Base-by-base conservation (phyloP, 2,329 filamentous ascomycete genomes). In the Aureobasidium sp. region DNA sequence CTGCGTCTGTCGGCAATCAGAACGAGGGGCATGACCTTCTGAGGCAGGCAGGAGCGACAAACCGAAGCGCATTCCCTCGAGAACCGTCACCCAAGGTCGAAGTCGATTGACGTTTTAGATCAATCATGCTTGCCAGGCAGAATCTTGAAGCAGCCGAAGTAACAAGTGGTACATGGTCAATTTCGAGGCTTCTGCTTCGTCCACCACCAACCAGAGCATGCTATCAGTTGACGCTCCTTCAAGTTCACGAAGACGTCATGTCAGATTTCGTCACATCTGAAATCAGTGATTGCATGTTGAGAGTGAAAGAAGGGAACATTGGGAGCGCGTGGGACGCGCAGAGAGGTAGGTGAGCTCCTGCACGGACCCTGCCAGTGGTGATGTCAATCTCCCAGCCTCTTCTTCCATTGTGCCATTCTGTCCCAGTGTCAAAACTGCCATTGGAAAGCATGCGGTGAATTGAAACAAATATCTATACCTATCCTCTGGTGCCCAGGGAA, bases 361-460 rank as follows among this genome's bases (percentile, higher is more conserved):
- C 31, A 35, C 50, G 15, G 50, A 35, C 35, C 50, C 31, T 2
- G 6, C n/a, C 12, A 24, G 19, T 5, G 35, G 37, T 42, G 35
- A 42, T 54, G 50, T 54, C 50, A 54, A 42, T 29, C 50, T 53
- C 35, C 37, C 50, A 54, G 17, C 35, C 35, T 54, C 50, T 22
- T 54, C 24, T 17, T 9, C 31, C 11, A 12, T 27, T 52, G 7
- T 12, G 19, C 31, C 31, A 33, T 19, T 27, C 11, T 37, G 29
- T 48, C 24, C 24, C 17, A 27, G 12, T 27, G 24, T 29, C 22
- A 15, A 37, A n/a, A 27, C 24, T n/a, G 47, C 39, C 8, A 11
- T 52, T n/a, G 33, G 24, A 15, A 24, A 39, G n/a, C 49, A 39
- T 39, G 6, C 19, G 14, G n/a, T 52, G 49, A 11, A 53, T 27